Evolutionary conservation across 768 basidiomycete genomes (phyloP).

Genomic region (Tephrocybe sp.): DNA sequence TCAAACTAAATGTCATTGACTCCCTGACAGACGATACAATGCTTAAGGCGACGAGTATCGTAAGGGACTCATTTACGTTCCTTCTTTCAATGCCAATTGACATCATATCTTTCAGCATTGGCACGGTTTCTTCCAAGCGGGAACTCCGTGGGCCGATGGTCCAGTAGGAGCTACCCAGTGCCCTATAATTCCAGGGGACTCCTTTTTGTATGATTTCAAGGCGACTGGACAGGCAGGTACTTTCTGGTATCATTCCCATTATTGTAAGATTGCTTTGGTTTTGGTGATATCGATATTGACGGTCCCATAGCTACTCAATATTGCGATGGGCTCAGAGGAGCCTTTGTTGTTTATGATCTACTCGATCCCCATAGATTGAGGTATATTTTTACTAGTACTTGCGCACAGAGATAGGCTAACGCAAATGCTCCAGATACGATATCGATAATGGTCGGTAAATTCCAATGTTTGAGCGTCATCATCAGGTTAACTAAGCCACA

Average conservation of each 20-base stretch:
- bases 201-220: background rate
- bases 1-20: background rate
- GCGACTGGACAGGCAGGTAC: background rate
- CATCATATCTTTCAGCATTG: background rate
- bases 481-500: background rate
- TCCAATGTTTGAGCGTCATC: background rate
- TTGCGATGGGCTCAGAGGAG: background rate
- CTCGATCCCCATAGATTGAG: background rate
- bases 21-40: background rate
- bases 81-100: background rate
- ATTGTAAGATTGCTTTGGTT: background rate
- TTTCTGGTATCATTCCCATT: background rate
- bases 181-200: background rate
- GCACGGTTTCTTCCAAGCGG: background rate
- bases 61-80: background rate
- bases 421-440: background rate
- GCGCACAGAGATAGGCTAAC: too few relatives aligned
- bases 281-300: background rate
- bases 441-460: background rate
- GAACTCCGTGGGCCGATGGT: background rate
- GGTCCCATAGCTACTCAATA: background rate
- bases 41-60: background rate
- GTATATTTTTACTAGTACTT: too few relatives aligned
- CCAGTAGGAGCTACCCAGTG: background rate
- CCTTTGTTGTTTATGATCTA: background rate